Percentiles rank a stretch among this genome's conserved stretches.
These are phyloP conservation scores for Kwoniella shivajii DNA, from an alignment of 1,284 basidiomycete genomes.

Conservation along the genomic window DNA sequence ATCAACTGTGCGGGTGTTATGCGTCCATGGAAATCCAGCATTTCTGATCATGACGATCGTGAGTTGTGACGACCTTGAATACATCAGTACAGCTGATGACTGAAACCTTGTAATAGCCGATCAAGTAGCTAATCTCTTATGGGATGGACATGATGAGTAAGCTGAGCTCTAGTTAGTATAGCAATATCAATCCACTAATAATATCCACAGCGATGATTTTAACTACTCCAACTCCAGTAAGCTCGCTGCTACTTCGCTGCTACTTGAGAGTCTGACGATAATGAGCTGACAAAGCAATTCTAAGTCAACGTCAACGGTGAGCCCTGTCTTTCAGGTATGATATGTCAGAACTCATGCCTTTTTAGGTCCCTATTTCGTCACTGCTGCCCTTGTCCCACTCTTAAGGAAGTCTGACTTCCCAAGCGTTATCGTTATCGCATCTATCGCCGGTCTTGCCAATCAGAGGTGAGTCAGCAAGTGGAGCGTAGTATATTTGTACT, in stretches of 20 bases:
- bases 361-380: constrained; percentile 47
- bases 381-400: constrained; percentile 44
- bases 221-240: constrained; percentile 36
- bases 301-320: constrained; percentile 42
- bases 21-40: constrained; percentile 30
- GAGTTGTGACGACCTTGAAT: constrained; percentile 3
- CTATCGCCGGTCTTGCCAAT: constrained; percentile 46
- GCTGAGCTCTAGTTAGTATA: not conserved
- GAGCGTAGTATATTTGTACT: too few species aligned
- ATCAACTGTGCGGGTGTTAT: constrained; percentile 50
- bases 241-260: too few species aligned
- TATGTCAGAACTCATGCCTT: not conserved
- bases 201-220: constrained; percentile 37
- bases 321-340: not conserved
- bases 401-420: constrained; percentile 43
- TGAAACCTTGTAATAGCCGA: constrained; percentile 25
- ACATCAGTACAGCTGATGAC: too few species aligned
- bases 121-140: constrained; percentile 39
- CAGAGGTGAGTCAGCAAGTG: constrained; percentile 45
- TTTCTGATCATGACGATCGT: constrained; percentile 41
- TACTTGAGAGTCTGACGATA: too few species aligned
- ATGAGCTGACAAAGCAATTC: too few species aligned
- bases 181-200: not conserved
- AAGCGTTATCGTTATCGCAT: constrained; percentile 49
- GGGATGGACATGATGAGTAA: constrained; percentile 43